These are phyloP conservation scores for Solanum clarkiae DNA, from an alignment of 257 asterid species.

Conservation along the genomic window DNA sequence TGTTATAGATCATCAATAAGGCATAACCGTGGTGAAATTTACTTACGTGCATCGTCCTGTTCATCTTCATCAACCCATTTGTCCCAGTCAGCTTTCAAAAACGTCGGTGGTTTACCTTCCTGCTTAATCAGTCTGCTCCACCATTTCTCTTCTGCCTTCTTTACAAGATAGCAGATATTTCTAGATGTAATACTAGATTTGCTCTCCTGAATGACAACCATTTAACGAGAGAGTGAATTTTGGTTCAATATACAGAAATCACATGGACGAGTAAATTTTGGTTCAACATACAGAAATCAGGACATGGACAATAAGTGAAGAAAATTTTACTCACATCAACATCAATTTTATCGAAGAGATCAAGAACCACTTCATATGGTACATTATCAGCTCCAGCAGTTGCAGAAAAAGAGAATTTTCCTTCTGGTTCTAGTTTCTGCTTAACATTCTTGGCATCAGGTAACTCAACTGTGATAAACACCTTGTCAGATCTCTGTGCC, in stretches of 20 bases:
- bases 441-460: slow-evolving; percentile 63
- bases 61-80: slow-evolving; percentile 86
- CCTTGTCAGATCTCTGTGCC: slow-evolving; percentile 58
- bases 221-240: neutral
- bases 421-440: slow-evolving; percentile 53
- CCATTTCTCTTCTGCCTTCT: slow-evolving; percentile 74
- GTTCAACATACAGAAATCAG: neutral
- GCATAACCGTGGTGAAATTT: neutral
- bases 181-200: slow-evolving; percentile 34
- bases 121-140: slow-evolving; percentile 59
- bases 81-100: slow-evolving; percentile 78
- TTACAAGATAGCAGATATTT: slow-evolving; percentile 38
- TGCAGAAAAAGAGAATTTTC: slow-evolving; percentile 51
- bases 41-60: slow-evolving; percentile 32
- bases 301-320: no score
- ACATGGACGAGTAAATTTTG: neutral
- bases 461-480: slow-evolving; percentile 48
- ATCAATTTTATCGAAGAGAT: slow-evolving; percentile 52
- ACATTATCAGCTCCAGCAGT: slow-evolving; percentile 32
- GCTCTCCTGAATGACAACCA: slow-evolving; percentile 44
- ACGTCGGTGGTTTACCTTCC: slow-evolving; percentile 49
- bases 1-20: neutral
- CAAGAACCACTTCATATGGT: slow-evolving; percentile 39
- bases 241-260: neutral
- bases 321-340: slow-evolving; percentile 33